Evolutionary conservation across 2,329 filamentous ascomycete genomes (phyloP), one percentile per base, ranked within the genome.

Genomic region (Trichoderma oligosporum): DNA sequence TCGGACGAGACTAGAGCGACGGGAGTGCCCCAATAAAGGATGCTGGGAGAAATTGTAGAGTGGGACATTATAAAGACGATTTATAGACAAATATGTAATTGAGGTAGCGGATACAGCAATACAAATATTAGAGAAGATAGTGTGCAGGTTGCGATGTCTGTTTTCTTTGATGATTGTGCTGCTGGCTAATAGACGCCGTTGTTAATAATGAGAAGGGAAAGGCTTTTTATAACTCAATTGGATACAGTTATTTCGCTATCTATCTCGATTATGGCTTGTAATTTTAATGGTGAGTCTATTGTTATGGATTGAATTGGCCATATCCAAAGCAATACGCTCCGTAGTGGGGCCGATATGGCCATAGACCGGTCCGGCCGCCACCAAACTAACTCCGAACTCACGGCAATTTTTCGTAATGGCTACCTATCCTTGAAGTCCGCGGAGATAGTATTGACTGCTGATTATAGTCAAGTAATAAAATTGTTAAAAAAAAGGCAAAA

Each of bases 21-120:
- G 0, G 73, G 72, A 2, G 71, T 75, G 41, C 73, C 72, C 70
- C 71, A 75, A 65, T 74, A 75, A 29, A 74, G 62, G 39, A 75
- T 75, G 14, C 72, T 70, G 1, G 73, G 73, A 6, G 69, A 69
- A 45, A 75, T 74, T 56, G 55, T 25, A 4, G 55, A 59, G 38
- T 62, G 59, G 7, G 52, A 47, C 48, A 56, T 56, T 4, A 5
- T 29, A 14, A 25, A 25, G 8, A 18, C n/a, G 20, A 20, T n/a
- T 44, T 44, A 27, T 18, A n/a, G n/a, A n/a, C n/a, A n/a, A n/a
- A n/a, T n/a, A n/a, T n/a, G n/a, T 9, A 39, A 39, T 3, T 39
- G 7, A 39, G 7, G 1, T 18, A 22, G 8, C 7, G 2, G 33
- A 2, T n/a, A n/a, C n/a, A 5, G 33, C 11, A n/a, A 35, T 1